These are phyloP conservation scores for Carex littledalei DNA, from an alignment of 176 grass and related monocot genomes.

Conservation along the genomic window DNA sequence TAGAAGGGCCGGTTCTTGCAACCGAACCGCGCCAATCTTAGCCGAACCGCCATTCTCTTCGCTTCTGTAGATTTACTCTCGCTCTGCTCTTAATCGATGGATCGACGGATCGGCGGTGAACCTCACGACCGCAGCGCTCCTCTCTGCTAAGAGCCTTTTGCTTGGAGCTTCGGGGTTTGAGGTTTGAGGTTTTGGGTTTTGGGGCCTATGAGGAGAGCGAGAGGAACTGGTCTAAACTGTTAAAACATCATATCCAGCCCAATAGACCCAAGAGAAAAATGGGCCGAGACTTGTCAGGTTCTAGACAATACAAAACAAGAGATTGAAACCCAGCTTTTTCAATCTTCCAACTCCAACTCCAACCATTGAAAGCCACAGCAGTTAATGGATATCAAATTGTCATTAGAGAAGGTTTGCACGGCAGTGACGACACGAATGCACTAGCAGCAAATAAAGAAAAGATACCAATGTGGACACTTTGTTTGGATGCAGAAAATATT, in stretches of 20 bases:
- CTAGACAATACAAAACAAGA: not conserved
- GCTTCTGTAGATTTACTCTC: not conserved
- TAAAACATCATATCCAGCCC: not conserved
- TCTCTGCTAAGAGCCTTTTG: not conserved
- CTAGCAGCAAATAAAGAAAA: not conserved
- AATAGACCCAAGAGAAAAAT: not conserved
- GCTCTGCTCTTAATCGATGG: not conserved
- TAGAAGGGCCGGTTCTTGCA: slow-evolving; percentile 79
- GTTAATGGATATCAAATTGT: not conserved
- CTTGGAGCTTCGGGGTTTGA: not conserved
- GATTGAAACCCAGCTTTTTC: not conserved
- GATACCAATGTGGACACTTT: not conserved
- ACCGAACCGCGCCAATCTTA: slow-evolving; percentile 65
- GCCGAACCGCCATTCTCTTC: slow-evolving; percentile 52
- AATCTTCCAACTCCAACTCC: no score
- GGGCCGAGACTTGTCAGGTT: not conserved
- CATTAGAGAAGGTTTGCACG: not conserved
- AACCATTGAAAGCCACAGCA: no score
- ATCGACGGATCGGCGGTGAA: not conserved
- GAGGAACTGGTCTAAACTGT: not conserved
- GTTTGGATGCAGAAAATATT: not conserved
- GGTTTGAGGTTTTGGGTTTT: not conserved
- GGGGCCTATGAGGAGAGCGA: not conserved
- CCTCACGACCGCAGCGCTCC: not conserved
- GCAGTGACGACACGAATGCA: not conserved